Evolutionary conservation across 2,329 filamentous ascomycete genomes (phyloP), one percentile per base, ranked within the genome.

Genomic region (Westerdykella sp.): DNA sequence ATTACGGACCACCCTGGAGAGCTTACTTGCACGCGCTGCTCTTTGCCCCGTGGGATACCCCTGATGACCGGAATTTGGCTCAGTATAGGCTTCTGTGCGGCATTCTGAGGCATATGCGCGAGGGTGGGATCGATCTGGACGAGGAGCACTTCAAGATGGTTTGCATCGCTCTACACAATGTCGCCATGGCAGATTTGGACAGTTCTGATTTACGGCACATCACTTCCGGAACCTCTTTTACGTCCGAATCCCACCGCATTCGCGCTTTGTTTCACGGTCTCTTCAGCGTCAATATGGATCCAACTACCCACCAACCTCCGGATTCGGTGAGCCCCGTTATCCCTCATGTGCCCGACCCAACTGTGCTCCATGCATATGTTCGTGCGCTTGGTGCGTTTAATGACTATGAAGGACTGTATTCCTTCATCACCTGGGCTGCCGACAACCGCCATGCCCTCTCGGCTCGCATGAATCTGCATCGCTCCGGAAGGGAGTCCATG

Each of bases 331-430:
- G 13, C 14, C 25, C 39, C 7, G 38, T 62, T 6, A 60, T 76
- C 2, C 63, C 73, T 6, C 64, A 70, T 31, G 60, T 69, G 11
- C 67, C 81, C 10, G 61, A 62, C 9, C 73, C 75, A 6, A 64
- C 65, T 15, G 63, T 73, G 31, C 57, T 80, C 1, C 78, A 84
- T 52, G 68, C 71, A 2, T 84, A 85, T 57, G 73, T 88, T 59
- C 74, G 81, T 37, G 73, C 78, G 1, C 68, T 88, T 16, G 83
- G 78, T 1, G 73, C 76, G 41, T 62, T 80, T n/a, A 75, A 75
- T 30, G 79, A 87, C 50, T 71, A 72, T 39, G 66, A 74, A 2
- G 79, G 76, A 39, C 78, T 87, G 59, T 71, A 76, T 5, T 68
- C 67, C 4, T 64, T 83, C 5, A 64, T 83, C 12, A 62, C 67